Evolutionary conservation across 2,329 filamentous ascomycete species (phyloP).

Genomic region (Lecanicillium sp.): DNA sequence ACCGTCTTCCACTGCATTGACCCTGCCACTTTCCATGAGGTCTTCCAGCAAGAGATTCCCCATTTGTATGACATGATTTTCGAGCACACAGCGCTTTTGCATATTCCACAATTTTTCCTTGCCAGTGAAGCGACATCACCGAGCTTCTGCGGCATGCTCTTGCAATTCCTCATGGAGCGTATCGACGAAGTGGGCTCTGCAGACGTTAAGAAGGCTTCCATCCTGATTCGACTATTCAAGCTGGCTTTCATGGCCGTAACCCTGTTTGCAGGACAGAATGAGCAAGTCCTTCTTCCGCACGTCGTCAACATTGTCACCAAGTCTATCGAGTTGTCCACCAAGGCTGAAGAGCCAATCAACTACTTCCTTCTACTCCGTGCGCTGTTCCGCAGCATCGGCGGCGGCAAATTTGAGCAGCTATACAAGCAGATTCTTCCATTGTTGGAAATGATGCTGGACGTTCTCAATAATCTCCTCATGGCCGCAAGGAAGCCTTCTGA

Average conservation of each 20-base stretch:
- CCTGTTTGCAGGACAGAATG: constrained; percentile 87
- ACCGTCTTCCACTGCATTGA: constrained; percentile 99
- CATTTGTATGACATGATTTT: constrained; percentile 97
- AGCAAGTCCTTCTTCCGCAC: constrained; percentile 89
- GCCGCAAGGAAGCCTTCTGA: constrained; percentile 86
- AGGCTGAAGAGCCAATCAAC: constrained; percentile 95
- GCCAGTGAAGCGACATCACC: constrained; percentile 98
- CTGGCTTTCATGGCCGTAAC: constrained; percentile 99
- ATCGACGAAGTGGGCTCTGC: constrained; percentile 91
- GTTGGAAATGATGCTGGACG: constrained; percentile 94
- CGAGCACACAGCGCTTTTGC: constrained; percentile 85
- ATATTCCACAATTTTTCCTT: constrained; percentile 95
- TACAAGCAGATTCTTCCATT: constrained; percentile 97
- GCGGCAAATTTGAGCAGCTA: constrained; percentile 91
- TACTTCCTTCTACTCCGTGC: constrained; percentile 92
- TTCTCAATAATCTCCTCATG: constrained; percentile 88
- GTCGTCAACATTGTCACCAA: constrained; percentile 96
- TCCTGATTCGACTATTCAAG: constrained; percentile 90
- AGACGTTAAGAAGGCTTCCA: constrained; percentile 87
- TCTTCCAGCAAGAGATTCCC: constrained; percentile 95
- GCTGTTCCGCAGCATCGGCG: constrained; percentile 91
- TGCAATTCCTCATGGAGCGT: constrained; percentile 94
- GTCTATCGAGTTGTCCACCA: constrained; percentile 92
- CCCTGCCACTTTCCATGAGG: constrained; percentile 95
- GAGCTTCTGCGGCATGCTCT: constrained; percentile 94